These are phyloP conservation scores for Saccharomyces hybrid DNA, from an alignment of 1,139 yeast genomes.

Conservation along the genomic window DNA sequence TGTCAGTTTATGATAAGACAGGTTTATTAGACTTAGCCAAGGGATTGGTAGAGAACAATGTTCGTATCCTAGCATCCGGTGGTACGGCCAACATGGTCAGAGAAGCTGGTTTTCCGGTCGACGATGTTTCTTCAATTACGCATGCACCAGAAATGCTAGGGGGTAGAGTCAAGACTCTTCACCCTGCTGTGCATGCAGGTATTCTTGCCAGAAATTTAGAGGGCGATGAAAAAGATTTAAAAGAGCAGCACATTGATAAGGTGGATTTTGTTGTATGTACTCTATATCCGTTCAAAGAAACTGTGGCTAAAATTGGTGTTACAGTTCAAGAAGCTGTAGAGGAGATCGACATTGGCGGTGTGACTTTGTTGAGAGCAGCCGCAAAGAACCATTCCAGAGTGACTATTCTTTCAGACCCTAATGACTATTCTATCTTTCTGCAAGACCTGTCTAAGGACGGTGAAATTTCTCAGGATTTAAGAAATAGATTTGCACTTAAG, in stretches of 20 bases:
- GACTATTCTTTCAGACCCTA: constrained; percentile 88
- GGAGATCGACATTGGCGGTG: constrained; percentile 98
- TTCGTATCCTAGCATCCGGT: constrained; percentile 91
- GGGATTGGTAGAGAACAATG: constrained; percentile 81
- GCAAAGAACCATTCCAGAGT: constrained; percentile 97
- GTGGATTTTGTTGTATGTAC: constrained; percentile 96
- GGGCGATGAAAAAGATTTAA: constrained; percentile 81
- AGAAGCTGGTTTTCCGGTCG: constrained; percentile 97
- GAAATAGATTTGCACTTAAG: constrained; percentile 83
- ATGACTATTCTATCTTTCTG: constrained; percentile 80
- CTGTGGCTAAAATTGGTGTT: constrained; percentile 90
- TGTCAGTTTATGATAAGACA: constrained; percentile 95
- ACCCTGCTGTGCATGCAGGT: constrained; percentile 99
- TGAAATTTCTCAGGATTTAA: constrained; percentile 62
- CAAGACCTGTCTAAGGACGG: constrained; percentile 63
- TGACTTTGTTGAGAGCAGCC: constrained; percentile 93
- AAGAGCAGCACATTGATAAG: constrained; percentile 82
- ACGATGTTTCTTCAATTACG: constrained; percentile 88
- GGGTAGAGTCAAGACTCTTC: constrained; percentile 95
- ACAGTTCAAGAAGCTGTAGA: constrained; percentile 97
- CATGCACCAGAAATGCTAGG: constrained; percentile 99
- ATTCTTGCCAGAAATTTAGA: constrained; percentile 90
- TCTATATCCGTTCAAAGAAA: constrained; percentile 96
- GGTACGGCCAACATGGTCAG: constrained; percentile 93
- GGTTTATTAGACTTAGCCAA: constrained; percentile 93